Conservation (phyloP, 1,284 basidiomycete genomes). For the Malassezia pachydermatis region DNA sequence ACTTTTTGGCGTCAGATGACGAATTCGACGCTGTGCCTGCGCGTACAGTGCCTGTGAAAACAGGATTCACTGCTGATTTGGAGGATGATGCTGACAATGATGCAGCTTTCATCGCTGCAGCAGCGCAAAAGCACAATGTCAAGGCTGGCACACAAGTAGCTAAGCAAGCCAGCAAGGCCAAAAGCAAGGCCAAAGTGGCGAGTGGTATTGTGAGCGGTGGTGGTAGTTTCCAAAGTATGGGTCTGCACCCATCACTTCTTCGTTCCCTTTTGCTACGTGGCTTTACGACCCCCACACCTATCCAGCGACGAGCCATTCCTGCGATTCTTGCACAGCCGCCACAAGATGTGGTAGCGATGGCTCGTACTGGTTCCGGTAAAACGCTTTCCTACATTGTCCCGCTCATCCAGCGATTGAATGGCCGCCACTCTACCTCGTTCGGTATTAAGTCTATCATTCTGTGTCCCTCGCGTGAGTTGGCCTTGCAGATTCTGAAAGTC, state of each 20-base stretch:
- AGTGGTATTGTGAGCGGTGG: constrained; percentile 37
- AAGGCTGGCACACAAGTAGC: constrained; percentile 39
- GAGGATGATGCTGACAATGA: constrained; percentile 34
- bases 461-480: constrained; percentile 84
- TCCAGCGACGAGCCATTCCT: constrained; percentile 83
- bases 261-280: constrained; percentile 82
- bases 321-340: constrained; percentile 73
- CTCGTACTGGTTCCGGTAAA: constrained; percentile 94
- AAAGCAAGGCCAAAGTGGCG: constrained; percentile 35
- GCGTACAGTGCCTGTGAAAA: background rate
- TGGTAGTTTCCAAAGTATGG: constrained; percentile 47
- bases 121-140: constrained; percentile 41
- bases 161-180: constrained; percentile 29
- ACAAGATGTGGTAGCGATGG: constrained; percentile 94
- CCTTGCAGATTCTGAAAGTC: constrained; percentile 82
- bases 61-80: background rate
- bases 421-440: constrained; percentile 66
- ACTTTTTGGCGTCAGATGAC: constrained; percentile 36
- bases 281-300: constrained; percentile 89
- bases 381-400: constrained; percentile 93
- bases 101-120: constrained; percentile 39
- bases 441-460: constrained; percentile 81
- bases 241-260: constrained; percentile 67
- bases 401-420: constrained; percentile 73
- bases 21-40: constrained; percentile 15